Evolutionary conservation across 495 filamentous ascomycete genomes (phyloP), one percentile per base, ranked within the genome.

Genomic region (Astrocystis sublimbata): DNA sequence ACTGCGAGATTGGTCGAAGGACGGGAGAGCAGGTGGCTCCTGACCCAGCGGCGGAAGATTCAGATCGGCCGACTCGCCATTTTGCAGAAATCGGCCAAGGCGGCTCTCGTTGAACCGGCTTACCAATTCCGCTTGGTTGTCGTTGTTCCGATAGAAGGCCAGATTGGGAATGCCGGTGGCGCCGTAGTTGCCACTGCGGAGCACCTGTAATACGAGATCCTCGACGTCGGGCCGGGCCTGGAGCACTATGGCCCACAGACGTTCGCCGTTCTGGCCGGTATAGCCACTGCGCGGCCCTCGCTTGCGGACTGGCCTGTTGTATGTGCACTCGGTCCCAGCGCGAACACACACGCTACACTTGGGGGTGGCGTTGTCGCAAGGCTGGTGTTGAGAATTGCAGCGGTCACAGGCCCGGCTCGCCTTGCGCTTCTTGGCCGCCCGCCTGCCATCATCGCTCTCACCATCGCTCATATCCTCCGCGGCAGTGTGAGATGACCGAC

Each of bases 381-480:
- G 70, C 57, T 72, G 70, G 53, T 72, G 70, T 55, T 72, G 70
- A 19, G 68, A 70, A 28, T 72, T 72, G 40, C 70, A 72, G 6
- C 70, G 70, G 55, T 72, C 70, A 53, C 70, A 72, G 61, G 70
- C 70, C 15, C 70, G 70, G 36, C 67, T 72, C 40, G 70, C 70
- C 67, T 72, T 72, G 58, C 70, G 67, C 63, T 72, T 72, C 62
- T 72, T 72, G 28, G 60, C 65, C 55, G 65, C 58, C 64, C 67
- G 61, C 68, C 67, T 65, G 56, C 59, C 70, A 56, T 70, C 68
- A 53, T 70, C 70, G 57, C 67, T 72, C 64, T 72, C 70, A 40
- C 56, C 70, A 72, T 72, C 70, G 47, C 70, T 72, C 70, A 72
- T 72, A 62, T 63, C 70, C 70, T 62, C 70, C 63, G 65, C 68